These are phyloP conservation scores for Viola pubescens DNA, from an alignment of 441 rosid genomes.

Conservation along the genomic window DNA sequence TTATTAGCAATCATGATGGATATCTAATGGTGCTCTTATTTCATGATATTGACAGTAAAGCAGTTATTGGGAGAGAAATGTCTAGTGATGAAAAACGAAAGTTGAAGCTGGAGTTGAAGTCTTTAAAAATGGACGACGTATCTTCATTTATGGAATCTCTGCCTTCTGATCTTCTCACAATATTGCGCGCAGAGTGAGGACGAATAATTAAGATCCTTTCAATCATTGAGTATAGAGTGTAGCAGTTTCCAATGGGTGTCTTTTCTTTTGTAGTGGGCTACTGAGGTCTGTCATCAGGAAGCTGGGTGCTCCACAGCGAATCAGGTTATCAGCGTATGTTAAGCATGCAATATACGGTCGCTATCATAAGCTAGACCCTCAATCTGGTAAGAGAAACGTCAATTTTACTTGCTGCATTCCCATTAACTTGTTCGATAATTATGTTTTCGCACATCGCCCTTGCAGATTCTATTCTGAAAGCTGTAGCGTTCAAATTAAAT, in stretches of 20 bases:
- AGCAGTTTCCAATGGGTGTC: background rate
- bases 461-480: constrained; percentile 34
- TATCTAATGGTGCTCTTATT: constrained; percentile 6
- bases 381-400: constrained; percentile 31
- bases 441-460: background rate
- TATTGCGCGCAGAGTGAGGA: constrained; percentile 67
- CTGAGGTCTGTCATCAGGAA: constrained; percentile 53
- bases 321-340: constrained; percentile 59
- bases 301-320: constrained; percentile 53
- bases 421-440: background rate
- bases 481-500: constrained; percentile 29
- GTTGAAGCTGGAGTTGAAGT: constrained; percentile 56
- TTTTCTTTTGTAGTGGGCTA: constrained; percentile 45
- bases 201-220: background rate
- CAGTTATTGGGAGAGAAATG: constrained; percentile 61
- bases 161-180: constrained; percentile 62
- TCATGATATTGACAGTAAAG: constrained; percentile 44
- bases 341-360: constrained; percentile 61
- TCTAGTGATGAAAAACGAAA: constrained; percentile 51
- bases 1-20: background rate
- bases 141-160: constrained; percentile 86
- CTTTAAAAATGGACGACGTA: constrained; percentile 63
- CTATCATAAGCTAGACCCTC: constrained; percentile 27
- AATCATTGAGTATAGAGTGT: constrained; percentile 1
- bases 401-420: background rate